These are phyloP conservation scores for Cadophora malorum DNA, from an alignment of 2,329 filamentous ascomycete species.

Conservation along the genomic window DNA sequence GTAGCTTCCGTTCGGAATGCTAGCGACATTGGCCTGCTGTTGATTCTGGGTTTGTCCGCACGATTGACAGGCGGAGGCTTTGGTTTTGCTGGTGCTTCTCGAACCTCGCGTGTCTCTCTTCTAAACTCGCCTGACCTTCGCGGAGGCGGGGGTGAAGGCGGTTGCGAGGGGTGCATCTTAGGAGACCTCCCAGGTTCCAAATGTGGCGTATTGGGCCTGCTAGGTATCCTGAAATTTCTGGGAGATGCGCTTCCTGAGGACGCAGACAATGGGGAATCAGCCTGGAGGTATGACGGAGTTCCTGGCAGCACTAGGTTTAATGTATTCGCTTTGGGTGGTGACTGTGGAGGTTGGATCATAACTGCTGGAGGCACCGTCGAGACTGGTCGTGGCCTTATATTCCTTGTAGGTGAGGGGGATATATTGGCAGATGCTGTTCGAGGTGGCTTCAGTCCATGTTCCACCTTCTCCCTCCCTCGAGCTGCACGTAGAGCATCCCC, in stretches of 20 bases:
- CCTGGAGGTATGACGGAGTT: slow-evolving; percentile 38
- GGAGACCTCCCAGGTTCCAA: slow-evolving; percentile 57
- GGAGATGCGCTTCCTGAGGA: slow-evolving; percentile 47
- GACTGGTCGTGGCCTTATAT: slow-evolving; percentile 31
- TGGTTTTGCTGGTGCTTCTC: slow-evolving; percentile 41
- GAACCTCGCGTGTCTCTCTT: slow-evolving; percentile 47
- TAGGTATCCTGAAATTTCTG: slow-evolving; percentile 60
- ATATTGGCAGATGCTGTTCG: slow-evolving; percentile 34
- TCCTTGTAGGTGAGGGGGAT: slow-evolving; percentile 42
- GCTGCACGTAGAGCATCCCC: slow-evolving; percentile 32
- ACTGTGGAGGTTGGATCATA: slow-evolving; percentile 72
- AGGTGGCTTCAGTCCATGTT: slow-evolving; percentile 38
- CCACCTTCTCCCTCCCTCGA: slow-evolving; percentile 38
- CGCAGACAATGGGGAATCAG: slow-evolving; percentile 45
- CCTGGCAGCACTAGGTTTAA: slow-evolving; percentile 38
- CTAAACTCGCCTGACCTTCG: slow-evolving; percentile 65
- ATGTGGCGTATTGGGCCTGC: slow-evolving; percentile 60
- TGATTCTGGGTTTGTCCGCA: slow-evolving; percentile 76
- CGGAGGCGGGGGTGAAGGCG: slow-evolving; percentile 69
- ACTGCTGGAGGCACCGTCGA: slow-evolving; percentile 59
- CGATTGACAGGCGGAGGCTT: slow-evolving; percentile 80
- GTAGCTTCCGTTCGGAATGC: slow-evolving; percentile 45
- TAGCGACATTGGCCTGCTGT: slow-evolving; percentile 41
- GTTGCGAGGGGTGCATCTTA: slow-evolving; percentile 54
- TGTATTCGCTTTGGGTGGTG: slow-evolving; percentile 60